Conservation (phyloP, 108 stramenopile species). For the Skeletonema tropicum region DNA sequence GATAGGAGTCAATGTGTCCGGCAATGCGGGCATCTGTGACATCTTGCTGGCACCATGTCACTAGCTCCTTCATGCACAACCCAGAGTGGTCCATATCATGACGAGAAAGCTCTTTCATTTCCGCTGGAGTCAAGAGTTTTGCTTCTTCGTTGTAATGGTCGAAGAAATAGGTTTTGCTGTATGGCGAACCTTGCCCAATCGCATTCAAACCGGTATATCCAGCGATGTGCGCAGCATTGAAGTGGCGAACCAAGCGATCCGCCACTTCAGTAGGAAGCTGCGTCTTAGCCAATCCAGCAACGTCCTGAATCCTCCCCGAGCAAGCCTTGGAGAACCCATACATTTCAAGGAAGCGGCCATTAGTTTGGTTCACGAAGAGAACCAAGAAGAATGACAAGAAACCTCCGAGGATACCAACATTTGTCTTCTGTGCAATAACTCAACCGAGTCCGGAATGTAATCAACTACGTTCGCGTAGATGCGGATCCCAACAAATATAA, state of each 20-base stretch:
- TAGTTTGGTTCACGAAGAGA: constrained; percentile 53
- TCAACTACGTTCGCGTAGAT: constrained; percentile 17
- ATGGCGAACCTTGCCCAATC: constrained; percentile 11
- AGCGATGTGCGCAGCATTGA: constrained; percentile 62
- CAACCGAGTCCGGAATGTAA: constrained; percentile 24
- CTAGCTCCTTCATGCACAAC: constrained; percentile 21
- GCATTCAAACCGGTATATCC: constrained; percentile 53
- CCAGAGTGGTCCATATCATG: constrained; percentile 43
- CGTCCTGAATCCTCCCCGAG: constrained; percentile 54
- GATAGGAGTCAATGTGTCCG: constrained; percentile 15
- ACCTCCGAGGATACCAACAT: constrained; percentile 42
- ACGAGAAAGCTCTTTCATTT: constrained; percentile 31
- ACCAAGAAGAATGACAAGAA: constrained; percentile 65
- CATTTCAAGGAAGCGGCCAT: constrained; percentile 44
- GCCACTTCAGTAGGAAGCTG: constrained; percentile 47
- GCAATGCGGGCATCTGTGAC: constrained; percentile 4
- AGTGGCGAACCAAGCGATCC: constrained; percentile 39
- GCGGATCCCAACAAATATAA: constrained; percentile 30
- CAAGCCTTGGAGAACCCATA: constrained; percentile 47
- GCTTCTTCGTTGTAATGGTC: constrained; percentile 33
- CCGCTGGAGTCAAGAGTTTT: constrained; percentile 38
- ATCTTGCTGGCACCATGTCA: constrained; percentile 25
- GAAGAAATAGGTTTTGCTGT: constrained; percentile 39
- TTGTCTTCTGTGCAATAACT: constrained; percentile 13
- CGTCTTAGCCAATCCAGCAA: constrained; percentile 34